Conservation (phyloP, 768 basidiomycete genomes). For the Grammothele lineata region DNA sequence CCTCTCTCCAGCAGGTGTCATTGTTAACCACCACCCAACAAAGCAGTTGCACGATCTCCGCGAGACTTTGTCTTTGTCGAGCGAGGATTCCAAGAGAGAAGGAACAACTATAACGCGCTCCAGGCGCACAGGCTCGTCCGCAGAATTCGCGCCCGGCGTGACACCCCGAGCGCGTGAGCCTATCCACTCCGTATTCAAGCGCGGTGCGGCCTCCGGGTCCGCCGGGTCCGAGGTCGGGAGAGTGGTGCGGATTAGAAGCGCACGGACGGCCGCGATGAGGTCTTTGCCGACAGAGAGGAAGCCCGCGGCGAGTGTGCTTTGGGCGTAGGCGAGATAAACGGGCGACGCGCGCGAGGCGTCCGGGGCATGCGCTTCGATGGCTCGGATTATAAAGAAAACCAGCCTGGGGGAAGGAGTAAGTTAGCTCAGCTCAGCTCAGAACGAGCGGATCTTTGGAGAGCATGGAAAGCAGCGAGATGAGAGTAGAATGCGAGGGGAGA, state of each 20-base stretch:
- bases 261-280: background rate
- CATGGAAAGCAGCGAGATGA: background rate
- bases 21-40: no score
- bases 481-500: background rate
- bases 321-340: background rate
- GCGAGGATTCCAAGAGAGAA: no score
- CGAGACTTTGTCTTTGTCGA: no score
- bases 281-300: slow-evolving; percentile 5
- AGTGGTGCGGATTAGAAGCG: slow-evolving; percentile 2
- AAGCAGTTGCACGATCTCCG: no score
- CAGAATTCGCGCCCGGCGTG: background rate
- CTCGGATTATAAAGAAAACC: background rate
- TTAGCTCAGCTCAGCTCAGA: no score
- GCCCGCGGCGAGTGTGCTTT: background rate
- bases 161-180: background rate
- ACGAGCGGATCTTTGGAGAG: no score
- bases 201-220: no score
- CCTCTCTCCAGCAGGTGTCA: background rate
- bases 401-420: background rate
- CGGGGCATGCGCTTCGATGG: background rate
- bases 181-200: no score
- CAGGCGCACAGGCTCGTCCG: background rate
- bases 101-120: background rate
- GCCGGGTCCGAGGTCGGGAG: background rate
- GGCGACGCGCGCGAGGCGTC: background rate